Conservation (phyloP, 441 rosid species). For the Euphorbia neoarborescens region DNA sequence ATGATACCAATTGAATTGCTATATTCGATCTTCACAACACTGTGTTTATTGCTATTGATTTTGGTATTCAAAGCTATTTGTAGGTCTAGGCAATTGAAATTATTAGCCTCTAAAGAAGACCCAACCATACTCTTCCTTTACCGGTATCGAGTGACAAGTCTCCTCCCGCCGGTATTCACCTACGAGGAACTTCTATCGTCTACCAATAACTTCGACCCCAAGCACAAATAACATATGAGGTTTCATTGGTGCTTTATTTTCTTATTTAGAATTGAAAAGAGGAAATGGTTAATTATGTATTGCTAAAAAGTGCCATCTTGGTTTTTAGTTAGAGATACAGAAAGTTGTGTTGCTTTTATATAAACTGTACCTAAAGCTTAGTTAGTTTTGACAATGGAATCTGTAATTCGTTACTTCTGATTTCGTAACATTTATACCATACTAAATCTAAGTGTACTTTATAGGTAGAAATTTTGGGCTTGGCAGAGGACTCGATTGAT, state of each 20-base stretch:
- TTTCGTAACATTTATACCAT: no score
- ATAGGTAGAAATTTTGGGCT: conserved; percentile 37
- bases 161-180: conserved; percentile 79
- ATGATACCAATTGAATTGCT: conserved; percentile 30
- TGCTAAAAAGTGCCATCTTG: no score
- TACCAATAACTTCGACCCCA: conserved; percentile 63
- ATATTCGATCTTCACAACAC: conserved; percentile 42
- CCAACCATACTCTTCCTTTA: conserved; percentile 67
- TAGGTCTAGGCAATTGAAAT: conserved; percentile 43
- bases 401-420: neutral
- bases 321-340: no score
- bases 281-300: no score
- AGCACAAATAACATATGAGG: no score
- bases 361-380: no score
- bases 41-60: conserved; percentile 42
- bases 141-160: conserved; percentile 56
- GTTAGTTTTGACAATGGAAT: neutral
- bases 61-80: conserved; percentile 38
- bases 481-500: conserved; percentile 31
- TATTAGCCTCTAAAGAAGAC: conserved; percentile 52
- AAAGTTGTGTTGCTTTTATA: no score
- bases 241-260: no score
- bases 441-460: neutral
- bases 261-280: no score
- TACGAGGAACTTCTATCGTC: conserved; percentile 75